Evolutionary conservation across 2,329 filamentous ascomycete species (phyloP).

Genomic region (Ophiostoma quercus): DNA sequence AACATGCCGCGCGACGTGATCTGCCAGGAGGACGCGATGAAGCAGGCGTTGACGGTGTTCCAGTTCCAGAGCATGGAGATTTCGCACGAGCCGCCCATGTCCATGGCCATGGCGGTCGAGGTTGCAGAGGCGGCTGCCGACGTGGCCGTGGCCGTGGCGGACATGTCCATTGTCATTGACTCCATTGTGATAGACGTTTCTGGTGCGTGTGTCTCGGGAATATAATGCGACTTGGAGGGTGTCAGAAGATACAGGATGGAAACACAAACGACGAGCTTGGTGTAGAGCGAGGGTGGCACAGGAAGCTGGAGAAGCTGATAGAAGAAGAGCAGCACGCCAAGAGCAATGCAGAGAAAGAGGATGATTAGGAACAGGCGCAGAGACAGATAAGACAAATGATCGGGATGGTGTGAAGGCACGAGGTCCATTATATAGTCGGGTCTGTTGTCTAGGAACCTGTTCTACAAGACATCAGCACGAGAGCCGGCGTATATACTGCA

Average conservation of each 20-base stretch:
- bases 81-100: slow-evolving; percentile 37
- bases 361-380: background rate
- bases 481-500: background rate
- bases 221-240: background rate
- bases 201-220: background rate
- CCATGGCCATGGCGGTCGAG: slow-evolving; percentile 23
- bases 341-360: background rate
- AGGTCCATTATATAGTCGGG: slow-evolving; percentile 6
- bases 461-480: background rate
- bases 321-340: background rate
- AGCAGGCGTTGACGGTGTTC: slow-evolving; percentile 67
- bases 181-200: background rate
- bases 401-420: background rate
- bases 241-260: background rate
- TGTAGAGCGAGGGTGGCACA: slow-evolving; percentile 5
- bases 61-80: slow-evolving; percentile 72
- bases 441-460: background rate
- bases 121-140: background rate
- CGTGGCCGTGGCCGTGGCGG: background rate
- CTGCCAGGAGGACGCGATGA: slow-evolving; percentile 65
- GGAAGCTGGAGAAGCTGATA: slow-evolving; percentile 11
- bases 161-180: slow-evolving; percentile 2
- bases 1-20: slow-evolving; percentile 67
- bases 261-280: background rate
- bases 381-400: background rate